phyloP scores from a whole-genome alignment of 2,329 filamentous ascomycete genomes.

The Beauveria sp. region DNA sequence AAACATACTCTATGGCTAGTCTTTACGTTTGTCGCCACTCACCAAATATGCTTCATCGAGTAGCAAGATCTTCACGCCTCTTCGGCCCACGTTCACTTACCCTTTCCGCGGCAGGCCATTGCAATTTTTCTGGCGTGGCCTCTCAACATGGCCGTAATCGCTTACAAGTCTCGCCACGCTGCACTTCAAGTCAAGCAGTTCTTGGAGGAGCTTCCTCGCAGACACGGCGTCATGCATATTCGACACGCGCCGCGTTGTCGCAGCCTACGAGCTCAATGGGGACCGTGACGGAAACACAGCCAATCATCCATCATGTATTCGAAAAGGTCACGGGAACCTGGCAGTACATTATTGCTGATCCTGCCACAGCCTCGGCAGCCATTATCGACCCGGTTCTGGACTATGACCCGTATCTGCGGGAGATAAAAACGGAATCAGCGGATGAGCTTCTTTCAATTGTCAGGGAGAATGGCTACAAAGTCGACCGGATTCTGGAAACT shows the following conservation, averaged over 20 bases:
- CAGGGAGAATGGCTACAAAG: constrained; percentile 34
- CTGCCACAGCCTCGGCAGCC: constrained; percentile 36
- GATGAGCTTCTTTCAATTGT: constrained; percentile 42
- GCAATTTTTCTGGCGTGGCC: no score
- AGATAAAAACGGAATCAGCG: constrained; percentile 37
- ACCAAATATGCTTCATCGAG: background rate
- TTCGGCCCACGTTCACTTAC: background rate
- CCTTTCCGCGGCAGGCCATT: background rate
- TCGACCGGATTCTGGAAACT: constrained; percentile 52
- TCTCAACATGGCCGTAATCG: background rate
- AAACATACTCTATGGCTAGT: background rate
- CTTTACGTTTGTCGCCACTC: background rate
- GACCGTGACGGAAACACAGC: background rate
- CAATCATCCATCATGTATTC: constrained; percentile 28
- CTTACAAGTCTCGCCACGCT: background rate
- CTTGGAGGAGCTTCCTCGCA: background rate
- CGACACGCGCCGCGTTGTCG: background rate
- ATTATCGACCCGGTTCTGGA: constrained; percentile 59
- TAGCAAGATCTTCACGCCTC: no score
- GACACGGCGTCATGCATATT: background rate
- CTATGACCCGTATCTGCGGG: constrained; percentile 36
- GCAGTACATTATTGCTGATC: constrained; percentile 54
- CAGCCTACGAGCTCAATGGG: background rate
- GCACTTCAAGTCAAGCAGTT: background rate
- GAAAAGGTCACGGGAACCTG: constrained; percentile 42